These are phyloP conservation scores for Pogostemon cablin DNA, from an alignment of 257 asterid genomes.

Conservation along the genomic window DNA sequence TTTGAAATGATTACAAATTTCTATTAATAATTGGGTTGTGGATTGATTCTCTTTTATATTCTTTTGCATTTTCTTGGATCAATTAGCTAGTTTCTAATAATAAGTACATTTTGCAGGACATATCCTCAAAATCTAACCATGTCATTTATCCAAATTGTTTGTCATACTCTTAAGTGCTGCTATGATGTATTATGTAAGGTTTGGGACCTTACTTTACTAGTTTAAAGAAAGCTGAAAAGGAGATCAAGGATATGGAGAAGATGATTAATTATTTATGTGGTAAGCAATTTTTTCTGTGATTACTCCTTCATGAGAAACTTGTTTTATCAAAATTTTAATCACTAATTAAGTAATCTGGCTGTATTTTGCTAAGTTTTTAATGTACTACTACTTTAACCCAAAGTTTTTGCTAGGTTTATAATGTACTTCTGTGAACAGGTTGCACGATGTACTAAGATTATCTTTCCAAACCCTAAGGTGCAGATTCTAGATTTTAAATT, in stretches of 20 bases:
- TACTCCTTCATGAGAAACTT: background rate
- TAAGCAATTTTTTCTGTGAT: slow-evolving; percentile 33
- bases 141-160: too few relatives aligned
- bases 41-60: too few relatives aligned
- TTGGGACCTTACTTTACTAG: slow-evolving; percentile 74
- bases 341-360: background rate
- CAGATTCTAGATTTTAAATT: too few relatives aligned
- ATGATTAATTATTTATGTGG: slow-evolving; percentile 91
- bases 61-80: too few relatives aligned
- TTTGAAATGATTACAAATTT: too few relatives aligned
- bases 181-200: slow-evolving; percentile 53
- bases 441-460: slow-evolving; percentile 93
- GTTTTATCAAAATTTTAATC: slow-evolving; percentile 8
- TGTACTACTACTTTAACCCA: background rate
- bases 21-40: too few relatives aligned
- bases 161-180: too few relatives aligned
- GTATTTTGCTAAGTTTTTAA: background rate
- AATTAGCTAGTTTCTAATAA: too few relatives aligned
- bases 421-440: slow-evolving; percentile 45
- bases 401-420: background rate
- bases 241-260: slow-evolving; percentile 88
- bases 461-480: slow-evolving; percentile 75
- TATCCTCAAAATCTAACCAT: too few relatives aligned
- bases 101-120: too few relatives aligned
- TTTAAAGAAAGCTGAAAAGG: slow-evolving; percentile 88